Conservation (phyloP, 2,329 filamentous ascomycete genomes). For the Cladosporium sp. region DNA sequence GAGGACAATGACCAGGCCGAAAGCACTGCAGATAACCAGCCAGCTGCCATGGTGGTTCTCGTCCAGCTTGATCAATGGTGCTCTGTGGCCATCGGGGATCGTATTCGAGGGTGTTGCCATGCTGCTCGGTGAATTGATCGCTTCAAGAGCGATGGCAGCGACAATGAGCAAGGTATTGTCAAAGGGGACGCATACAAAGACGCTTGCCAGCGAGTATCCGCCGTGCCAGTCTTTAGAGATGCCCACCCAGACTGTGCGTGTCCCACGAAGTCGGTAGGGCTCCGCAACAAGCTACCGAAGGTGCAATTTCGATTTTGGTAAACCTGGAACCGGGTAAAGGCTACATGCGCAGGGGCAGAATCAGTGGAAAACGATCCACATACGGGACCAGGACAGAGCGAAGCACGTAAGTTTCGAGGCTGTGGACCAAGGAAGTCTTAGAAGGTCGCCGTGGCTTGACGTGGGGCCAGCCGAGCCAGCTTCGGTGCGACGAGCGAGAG, state of each 20-base stretch:
- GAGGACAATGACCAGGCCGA: slow-evolving; percentile 35
- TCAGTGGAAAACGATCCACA: too few relatives aligned
- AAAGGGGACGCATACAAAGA: background rate
- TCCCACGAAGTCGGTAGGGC: background rate
- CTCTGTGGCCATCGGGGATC: slow-evolving; percentile 12
- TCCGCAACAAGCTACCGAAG: slow-evolving; percentile 1
- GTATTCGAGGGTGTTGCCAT: slow-evolving; percentile 7
- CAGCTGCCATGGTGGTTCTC: slow-evolving; percentile 34
- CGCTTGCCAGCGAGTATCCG: background rate
- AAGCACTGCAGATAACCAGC: slow-evolving; percentile 35
- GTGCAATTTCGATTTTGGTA: slow-evolving; percentile 1
- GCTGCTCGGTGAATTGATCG: background rate
- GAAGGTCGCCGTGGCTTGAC: background rate
- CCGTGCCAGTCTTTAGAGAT: background rate
- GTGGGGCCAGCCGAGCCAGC: slow-evolving; percentile 1
- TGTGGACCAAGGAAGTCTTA: background rate
- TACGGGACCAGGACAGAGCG: too few relatives aligned
- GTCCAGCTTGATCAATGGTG: slow-evolving; percentile 13
- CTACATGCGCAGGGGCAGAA: background rate
- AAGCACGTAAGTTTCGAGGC: too few relatives aligned
- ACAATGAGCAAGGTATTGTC: background rate
- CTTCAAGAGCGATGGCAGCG: background rate
- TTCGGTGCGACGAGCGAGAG: background rate
- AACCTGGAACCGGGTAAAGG: background rate
- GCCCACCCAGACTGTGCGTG: background rate